Percentiles rank a stretch among this genome's conserved stretches.
Evolutionary conservation across 2,329 filamentous ascomycete genomes (phyloP).

Genomic region (Curvularia eragrostidis): DNA sequence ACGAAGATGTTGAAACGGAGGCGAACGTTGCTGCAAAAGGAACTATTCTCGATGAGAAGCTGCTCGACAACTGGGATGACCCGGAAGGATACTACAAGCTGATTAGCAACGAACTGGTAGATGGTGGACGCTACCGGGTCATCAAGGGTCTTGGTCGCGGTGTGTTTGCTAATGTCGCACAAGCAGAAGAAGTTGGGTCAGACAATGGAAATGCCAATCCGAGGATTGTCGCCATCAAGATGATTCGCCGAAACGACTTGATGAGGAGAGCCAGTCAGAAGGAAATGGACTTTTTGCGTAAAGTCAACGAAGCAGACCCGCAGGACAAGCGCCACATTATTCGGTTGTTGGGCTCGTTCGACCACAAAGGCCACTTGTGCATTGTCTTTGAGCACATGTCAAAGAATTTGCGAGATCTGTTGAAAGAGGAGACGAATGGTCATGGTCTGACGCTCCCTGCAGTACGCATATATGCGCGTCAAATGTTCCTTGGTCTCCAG

Average conservation of each 20-base stretch:
- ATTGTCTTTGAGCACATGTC: slow-evolving; percentile 95
- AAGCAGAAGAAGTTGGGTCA: slow-evolving; percentile 61
- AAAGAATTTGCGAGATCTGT: slow-evolving; percentile 83
- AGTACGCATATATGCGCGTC: slow-evolving; percentile 86
- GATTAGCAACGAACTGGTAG: slow-evolving; percentile 86
- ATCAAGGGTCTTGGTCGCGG: slow-evolving; percentile 87
- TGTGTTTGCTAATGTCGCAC: slow-evolving; percentile 96
- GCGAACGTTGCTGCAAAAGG: slow-evolving; percentile 32
- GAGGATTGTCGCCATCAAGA: slow-evolving; percentile 91
- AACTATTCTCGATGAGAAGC: slow-evolving; percentile 66
- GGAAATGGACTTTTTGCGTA: slow-evolving; percentile 90
- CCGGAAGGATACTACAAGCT: slow-evolving; percentile 96
- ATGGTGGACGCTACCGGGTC: slow-evolving; percentile 85
- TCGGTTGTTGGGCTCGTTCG: slow-evolving; percentile 84
- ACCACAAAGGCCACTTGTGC: slow-evolving; percentile 93
- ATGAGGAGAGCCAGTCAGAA: slow-evolving; percentile 92
- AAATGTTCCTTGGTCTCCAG: slow-evolving; percentile 89
- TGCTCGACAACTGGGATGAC: slow-evolving; percentile 93
- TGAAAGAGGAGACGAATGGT: slow-evolving; percentile 83
- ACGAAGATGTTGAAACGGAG: slow-evolving; percentile 68
- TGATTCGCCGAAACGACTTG: slow-evolving; percentile 95
- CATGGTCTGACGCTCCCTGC: slow-evolving; percentile 90
- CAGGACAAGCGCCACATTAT: slow-evolving; percentile 93
- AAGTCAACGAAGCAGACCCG: slow-evolving; percentile 82
- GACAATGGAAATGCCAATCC: slow-evolving; percentile 49